These are phyloP conservation scores for Backusella macrospora DNA, from an alignment of 192 early-diverging fungal genomes.

Conservation along the genomic window DNA sequence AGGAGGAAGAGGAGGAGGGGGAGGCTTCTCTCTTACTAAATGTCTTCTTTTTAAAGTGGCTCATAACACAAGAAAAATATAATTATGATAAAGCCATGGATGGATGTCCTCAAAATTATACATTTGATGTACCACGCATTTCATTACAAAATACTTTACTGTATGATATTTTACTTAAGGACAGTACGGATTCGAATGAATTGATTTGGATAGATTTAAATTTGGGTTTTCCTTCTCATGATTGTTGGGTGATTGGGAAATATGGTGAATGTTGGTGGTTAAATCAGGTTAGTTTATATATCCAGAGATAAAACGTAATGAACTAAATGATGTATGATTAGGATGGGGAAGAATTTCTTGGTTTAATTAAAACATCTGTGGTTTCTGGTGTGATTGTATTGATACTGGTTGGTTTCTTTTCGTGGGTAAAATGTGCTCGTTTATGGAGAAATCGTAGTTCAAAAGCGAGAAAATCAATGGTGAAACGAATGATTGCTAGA, in stretches of 20 bases:
- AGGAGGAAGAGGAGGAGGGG: too few species aligned
- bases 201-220: slow-evolving; percentile 37
- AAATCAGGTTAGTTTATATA: slow-evolving; percentile 20
- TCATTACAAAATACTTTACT: slow-evolving; percentile 22
- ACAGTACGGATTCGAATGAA: background rate
- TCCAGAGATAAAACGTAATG: background rate
- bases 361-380: slow-evolving; percentile 30
- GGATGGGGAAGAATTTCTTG: slow-evolving; percentile 15
- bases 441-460: slow-evolving; percentile 30
- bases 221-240: background rate
- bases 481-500: slow-evolving; percentile 21
- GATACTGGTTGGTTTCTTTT: slow-evolving; percentile 28
- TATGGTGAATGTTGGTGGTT: slow-evolving; percentile 34
- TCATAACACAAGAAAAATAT: slow-evolving; percentile 9
- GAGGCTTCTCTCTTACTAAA: background rate
- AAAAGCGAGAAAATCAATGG: slow-evolving; percentile 27
- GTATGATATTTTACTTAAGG: background rate
- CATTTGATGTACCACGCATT: slow-evolving; percentile 25
- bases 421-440: slow-evolving; percentile 36
- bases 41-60: slow-evolving; percentile 17
- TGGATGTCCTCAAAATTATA: slow-evolving; percentile 22
- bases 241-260: slow-evolving; percentile 35
- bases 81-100: slow-evolving; percentile 24
- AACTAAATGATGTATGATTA: background rate
- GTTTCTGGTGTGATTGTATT: slow-evolving; percentile 34